Percentiles rank a stretch among this genome's conserved stretches.
phyloP scores from a whole-genome alignment of 1,284 basidiomycete species.

The Marasmius fiardii region DNA sequence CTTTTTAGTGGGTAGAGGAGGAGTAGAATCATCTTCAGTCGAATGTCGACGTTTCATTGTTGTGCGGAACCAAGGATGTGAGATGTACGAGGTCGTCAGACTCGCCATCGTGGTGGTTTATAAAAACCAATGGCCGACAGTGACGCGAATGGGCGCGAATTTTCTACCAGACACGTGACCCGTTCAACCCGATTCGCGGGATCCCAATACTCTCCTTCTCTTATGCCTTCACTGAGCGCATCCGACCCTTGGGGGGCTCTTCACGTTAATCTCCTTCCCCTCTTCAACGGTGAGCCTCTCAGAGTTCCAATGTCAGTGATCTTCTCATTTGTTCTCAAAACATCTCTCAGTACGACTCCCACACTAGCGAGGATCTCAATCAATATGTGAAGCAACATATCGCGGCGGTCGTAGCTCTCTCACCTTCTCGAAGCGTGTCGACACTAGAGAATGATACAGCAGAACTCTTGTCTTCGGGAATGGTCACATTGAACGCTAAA shows the following conservation, averaged over 20 bases:
- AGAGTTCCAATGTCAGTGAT: constrained; percentile 73
- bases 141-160: background rate
- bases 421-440: constrained; percentile 60
- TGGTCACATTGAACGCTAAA: constrained; percentile 89
- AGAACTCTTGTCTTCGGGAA: constrained; percentile 84
- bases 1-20: background rate
- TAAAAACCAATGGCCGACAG: background rate
- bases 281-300: constrained; percentile 92
- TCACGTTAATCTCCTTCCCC: constrained; percentile 82
- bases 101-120: background rate
- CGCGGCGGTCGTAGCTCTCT: constrained; percentile 58
- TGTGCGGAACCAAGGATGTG: constrained; percentile 15
- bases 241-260: constrained; percentile 74
- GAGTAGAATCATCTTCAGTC: constrained; percentile 5
- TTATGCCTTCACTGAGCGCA: background rate
- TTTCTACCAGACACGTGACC: background rate
- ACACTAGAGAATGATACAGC: constrained; percentile 77
- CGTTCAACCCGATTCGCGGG: too few relatives aligned
- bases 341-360: background rate
- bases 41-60: constrained; percentile 14
- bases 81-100: constrained; percentile 2
- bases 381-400: constrained; percentile 77
- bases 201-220: too few relatives aligned
- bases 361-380: constrained; percentile 82
- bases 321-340: background rate